Percentiles rank a stretch among this genome's conserved stretches.
Conservation (phyloP, 805 yeast genomes). For the Spathaspora passalidarum region DNA sequence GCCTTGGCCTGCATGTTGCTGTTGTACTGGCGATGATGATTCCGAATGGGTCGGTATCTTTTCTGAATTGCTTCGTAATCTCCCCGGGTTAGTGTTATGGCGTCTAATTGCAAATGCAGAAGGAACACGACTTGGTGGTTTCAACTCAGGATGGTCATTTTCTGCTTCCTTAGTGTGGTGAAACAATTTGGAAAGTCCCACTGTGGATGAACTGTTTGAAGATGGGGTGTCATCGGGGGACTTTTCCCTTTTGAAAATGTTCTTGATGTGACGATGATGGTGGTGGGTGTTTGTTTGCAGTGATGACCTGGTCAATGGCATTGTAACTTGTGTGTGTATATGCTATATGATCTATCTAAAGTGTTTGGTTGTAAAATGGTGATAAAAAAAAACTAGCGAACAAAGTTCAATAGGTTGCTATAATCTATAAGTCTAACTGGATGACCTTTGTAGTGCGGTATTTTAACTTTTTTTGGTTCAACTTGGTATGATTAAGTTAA, state of each 20-base stretch:
- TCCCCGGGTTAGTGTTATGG: conserved; percentile 13
- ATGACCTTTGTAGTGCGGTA: background rate
- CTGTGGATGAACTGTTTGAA: conserved; percentile 9
- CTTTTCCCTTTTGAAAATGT: conserved; percentile 19
- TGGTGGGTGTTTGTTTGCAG: conserved; percentile 1
- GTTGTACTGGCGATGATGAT: background rate
- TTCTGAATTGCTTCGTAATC: conserved; percentile 7
- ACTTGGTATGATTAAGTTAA: background rate
- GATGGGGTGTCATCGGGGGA: conserved; percentile 9
- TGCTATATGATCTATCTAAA: too few species aligned
- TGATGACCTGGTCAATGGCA: conserved; percentile 4
- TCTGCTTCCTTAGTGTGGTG: conserved; percentile 15
- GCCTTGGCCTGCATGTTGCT: background rate
- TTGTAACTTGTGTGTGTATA: background rate
- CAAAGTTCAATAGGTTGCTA: too few species aligned
- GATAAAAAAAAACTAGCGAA: too few species aligned
- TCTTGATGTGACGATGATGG: conserved; percentile 17
- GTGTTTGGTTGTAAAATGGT: too few species aligned
- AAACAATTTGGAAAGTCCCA: conserved; percentile 18
- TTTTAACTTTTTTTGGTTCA: too few species aligned
- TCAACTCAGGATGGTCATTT: conserved; percentile 1
- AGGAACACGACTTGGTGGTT: conserved; percentile 14
- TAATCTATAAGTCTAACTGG: too few species aligned
- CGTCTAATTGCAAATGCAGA: conserved; percentile 18
- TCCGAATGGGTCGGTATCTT: background rate